Percentiles rank a stretch among this genome's conserved stretches.
phyloP scores from a whole-genome alignment of 345 rosid genomes.

The Hibiscus tridactylites region DNA sequence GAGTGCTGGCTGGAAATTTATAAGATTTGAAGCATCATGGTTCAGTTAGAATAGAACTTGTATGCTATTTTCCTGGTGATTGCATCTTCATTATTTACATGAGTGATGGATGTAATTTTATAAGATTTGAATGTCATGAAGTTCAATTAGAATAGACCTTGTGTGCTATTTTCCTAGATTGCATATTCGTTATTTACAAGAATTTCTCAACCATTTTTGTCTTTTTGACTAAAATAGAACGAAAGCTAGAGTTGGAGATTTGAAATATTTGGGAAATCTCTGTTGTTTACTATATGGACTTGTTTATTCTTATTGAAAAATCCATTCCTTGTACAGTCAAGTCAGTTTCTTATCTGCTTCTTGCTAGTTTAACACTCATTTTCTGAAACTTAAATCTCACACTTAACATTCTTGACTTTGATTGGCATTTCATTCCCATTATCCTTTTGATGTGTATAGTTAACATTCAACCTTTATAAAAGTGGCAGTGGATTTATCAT shows the following conservation, averaged over 20 bases:
- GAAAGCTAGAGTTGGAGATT: not conserved
- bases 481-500: not conserved
- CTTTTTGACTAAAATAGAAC: not conserved
- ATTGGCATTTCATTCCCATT: not conserved
- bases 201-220: not conserved
- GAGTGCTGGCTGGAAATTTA: not conserved
- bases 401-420: not conserved
- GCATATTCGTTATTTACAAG: not conserved
- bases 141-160: not conserved
- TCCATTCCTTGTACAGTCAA: not conserved
- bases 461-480: not conserved
- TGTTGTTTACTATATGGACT: not conserved
- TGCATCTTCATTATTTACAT: not conserved
- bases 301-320: not conserved
- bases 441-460: not conserved
- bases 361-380: not conserved
- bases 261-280: not conserved
- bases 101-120: not conserved
- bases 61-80: not conserved
- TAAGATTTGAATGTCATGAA: not conserved
- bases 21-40: not conserved
- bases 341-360: not conserved
- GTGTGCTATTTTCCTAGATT: not conserved
- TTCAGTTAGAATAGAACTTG: not conserved
- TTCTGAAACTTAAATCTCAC: not conserved